Percentiles rank a stretch among this genome's conserved stretches.
Conservation (phyloP, 192 early-diverging fungal genomes). For the Dissophora ornata region DNA sequence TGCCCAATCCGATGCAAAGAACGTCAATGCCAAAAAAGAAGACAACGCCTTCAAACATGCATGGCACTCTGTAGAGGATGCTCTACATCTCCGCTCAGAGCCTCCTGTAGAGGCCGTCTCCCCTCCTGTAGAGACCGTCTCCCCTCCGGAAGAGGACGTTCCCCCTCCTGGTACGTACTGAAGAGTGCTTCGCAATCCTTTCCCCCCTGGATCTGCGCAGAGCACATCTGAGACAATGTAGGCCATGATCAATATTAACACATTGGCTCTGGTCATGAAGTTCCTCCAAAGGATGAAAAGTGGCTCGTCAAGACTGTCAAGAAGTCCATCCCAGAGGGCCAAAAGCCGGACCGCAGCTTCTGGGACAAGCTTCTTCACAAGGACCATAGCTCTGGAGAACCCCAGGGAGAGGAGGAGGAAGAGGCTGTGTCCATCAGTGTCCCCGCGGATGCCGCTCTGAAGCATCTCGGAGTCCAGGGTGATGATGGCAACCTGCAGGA, state of each 20-base stretch:
- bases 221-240: too few species aligned
- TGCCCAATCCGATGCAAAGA: constrained; percentile 17
- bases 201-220: neutral
- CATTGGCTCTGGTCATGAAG: too few species aligned
- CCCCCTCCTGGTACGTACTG: constrained; percentile 48
- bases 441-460: constrained; percentile 42
- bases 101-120: constrained; percentile 30
- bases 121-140: too few species aligned
- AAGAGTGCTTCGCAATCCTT: too few species aligned
- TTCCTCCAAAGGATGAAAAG: constrained; percentile 47
- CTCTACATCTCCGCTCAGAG: constrained; percentile 34
- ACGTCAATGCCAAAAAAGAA: constrained; percentile 19
- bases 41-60: constrained; percentile 47
- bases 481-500: constrained; percentile 25
- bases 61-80: constrained; percentile 39
- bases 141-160: constrained; percentile 27
- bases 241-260: too few species aligned
- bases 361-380: constrained; percentile 45
- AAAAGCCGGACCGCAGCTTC: constrained; percentile 29
- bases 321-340: constrained; percentile 27
- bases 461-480: constrained; percentile 34
- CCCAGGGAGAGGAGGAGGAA: constrained; percentile 15
- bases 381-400: neutral
- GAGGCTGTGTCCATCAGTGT: constrained; percentile 39
- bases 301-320: constrained; percentile 51